These are phyloP conservation scores for Wickerhamomyces strasburgensis DNA, from an alignment of 805 yeast genomes.

Conservation along the genomic window DNA sequence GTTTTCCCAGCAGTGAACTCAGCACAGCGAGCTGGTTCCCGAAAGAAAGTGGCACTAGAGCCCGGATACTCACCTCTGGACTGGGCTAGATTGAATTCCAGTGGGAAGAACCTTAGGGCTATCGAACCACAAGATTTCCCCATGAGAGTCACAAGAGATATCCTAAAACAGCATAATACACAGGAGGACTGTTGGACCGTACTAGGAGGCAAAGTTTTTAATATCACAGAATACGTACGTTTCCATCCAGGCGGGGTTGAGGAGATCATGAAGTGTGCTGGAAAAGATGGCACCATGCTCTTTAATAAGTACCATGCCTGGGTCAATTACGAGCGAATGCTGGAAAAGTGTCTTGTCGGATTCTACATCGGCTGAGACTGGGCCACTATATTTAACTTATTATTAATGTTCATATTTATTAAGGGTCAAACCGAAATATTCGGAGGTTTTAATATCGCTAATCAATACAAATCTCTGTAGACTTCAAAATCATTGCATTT, in stretches of 20 bases:
- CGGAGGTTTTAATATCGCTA: too few relatives aligned
- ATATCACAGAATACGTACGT: conserved; percentile 74
- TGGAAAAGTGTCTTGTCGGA: conserved; percentile 78
- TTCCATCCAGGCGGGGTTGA: conserved; percentile 93
- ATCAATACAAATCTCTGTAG: too few relatives aligned
- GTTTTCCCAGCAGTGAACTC: conserved; percentile 16
- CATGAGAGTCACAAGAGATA: conserved; percentile 48
- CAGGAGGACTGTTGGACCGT: conserved; percentile 82
- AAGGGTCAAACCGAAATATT: too few relatives aligned
- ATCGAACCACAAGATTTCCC: conserved; percentile 51
- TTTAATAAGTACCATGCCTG: conserved; percentile 70
- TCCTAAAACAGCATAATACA: conserved; percentile 53
- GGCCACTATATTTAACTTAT: not conserved
- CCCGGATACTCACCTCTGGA: conserved; percentile 87
- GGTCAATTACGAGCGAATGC: conserved; percentile 83
- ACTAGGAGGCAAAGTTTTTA: conserved; percentile 75
- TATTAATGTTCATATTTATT: not conserved
- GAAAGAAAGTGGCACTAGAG: conserved; percentile 55
- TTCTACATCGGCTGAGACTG: conserved; percentile 18
- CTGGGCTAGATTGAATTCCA: conserved; percentile 63
- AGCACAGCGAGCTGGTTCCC: conserved; percentile 19
- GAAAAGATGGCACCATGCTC: conserved; percentile 71
- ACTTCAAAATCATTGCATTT: too few relatives aligned
- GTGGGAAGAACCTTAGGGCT: conserved; percentile 49
- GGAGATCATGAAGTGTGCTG: conserved; percentile 74